phyloP scores from a whole-genome alignment of 148 eudicot genomes.

The Diospyros kaki region DNA sequence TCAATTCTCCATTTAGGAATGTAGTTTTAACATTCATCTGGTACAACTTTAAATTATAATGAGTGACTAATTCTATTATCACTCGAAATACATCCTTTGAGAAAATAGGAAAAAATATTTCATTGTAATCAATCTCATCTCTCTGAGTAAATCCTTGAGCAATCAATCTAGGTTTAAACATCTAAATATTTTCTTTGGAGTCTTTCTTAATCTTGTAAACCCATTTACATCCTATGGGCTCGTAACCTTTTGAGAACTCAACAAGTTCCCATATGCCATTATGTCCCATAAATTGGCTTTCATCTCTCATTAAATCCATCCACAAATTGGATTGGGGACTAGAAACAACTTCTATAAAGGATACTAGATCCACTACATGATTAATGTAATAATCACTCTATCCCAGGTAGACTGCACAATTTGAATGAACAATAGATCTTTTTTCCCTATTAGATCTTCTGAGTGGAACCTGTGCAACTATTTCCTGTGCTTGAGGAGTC shows the following conservation, averaged over 20 bases:
- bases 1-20: too few species aligned
- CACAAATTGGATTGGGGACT: too few species aligned
- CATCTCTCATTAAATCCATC: too few species aligned
- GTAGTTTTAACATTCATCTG: background rate
- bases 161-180: background rate
- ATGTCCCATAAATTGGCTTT: background rate
- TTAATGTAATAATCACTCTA: too few species aligned
- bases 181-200: background rate
- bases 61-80: background rate
- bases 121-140: background rate
- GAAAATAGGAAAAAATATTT: background rate
- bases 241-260: background rate
- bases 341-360: too few species aligned
- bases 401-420: too few species aligned
- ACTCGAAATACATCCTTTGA: background rate
- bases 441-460: too few species aligned
- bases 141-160: background rate
- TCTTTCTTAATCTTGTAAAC: background rate
- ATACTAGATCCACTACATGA: too few species aligned
- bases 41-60: background rate
- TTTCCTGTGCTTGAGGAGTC: too few species aligned
- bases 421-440: too few species aligned
- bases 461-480: too few species aligned
- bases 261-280: background rate
- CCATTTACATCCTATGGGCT: background rate